A percentile compares a stretch with the other conserved stretches of the same genome.
phyloP scores from a whole-genome alignment of 345 rosid species.

The Moricandia moricandioides region DNA sequence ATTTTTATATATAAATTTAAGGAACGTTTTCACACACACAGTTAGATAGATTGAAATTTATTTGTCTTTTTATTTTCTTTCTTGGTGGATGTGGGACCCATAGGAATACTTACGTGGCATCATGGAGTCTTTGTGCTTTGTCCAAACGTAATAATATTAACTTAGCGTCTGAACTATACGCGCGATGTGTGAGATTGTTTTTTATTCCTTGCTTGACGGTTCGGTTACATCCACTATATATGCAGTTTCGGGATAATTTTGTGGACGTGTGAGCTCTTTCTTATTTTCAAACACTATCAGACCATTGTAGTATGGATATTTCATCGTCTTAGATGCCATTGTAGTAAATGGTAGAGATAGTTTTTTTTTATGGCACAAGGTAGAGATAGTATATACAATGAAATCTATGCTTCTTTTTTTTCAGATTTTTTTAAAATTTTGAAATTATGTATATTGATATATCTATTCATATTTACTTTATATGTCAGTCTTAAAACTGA shows the following conservation, averaged over 20 bases:
- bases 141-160: not conserved
- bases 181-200: not conserved
- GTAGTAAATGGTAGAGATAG: not conserved
- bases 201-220: conserved; percentile 17
- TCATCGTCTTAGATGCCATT: not conserved
- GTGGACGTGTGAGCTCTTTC: conserved; percentile 21
- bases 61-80: conserved; percentile 17
- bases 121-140: conserved; percentile 14
- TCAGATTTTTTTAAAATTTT: not conserved
- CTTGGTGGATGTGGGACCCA: conserved; percentile 34
- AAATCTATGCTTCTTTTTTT: not conserved
- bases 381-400: not conserved
- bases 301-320: not conserved
- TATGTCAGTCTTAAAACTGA: not conserved
- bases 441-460: not conserved
- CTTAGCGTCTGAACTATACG: not conserved
- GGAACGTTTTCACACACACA: conserved; percentile 29
- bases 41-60: conserved; percentile 11
- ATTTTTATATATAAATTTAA: conserved; percentile 13
- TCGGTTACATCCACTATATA: conserved; percentile 18
- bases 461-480: not conserved
- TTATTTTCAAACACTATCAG: not conserved
- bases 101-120: conserved; percentile 35
- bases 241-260: conserved; percentile 21
- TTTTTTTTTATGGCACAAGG: no score